Evolutionary conservation across 169 alveolate genomes (phyloP).

Genomic region (Eimeria acervulina): DNA sequence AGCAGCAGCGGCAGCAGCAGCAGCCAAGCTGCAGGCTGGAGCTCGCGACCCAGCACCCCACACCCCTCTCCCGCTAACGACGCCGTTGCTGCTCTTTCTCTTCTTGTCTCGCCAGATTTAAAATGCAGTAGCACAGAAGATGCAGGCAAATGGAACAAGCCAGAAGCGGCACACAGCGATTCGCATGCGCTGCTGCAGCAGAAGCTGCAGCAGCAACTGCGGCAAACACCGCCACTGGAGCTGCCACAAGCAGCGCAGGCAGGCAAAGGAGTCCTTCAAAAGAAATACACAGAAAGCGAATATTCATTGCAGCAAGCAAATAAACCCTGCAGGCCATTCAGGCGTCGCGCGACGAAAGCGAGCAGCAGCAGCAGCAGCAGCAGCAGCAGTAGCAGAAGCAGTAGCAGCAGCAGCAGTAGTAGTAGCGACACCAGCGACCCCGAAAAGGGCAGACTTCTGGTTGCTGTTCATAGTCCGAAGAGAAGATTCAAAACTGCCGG

Average conservation of each 20-base stretch:
- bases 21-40: too few relatives aligned
- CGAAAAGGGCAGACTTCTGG: background rate
- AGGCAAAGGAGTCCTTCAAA: background rate
- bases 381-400: slow-evolving; percentile 54
- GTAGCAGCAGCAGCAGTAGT: slow-evolving; percentile 39
- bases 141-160: background rate
- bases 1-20: background rate
- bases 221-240: background rate
- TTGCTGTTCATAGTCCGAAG: background rate
- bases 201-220: background rate
- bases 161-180: background rate
- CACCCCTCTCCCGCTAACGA: background rate
- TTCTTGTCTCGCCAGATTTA: background rate
- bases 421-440: slow-evolving; percentile 30
- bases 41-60: background rate
- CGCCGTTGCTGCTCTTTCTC: background rate
- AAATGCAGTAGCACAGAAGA: background rate
- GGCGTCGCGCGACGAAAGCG: background rate
- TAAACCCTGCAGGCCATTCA: background rate
- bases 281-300: background rate
- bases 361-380: slow-evolving; percentile 25
- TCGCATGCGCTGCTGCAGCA: background rate
- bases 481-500: background rate
- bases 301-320: background rate
- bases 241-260: background rate